These are phyloP conservation scores for Ascochyta viciae-villosae DNA, from an alignment of 2,329 filamentous ascomycete genomes.

Conservation along the genomic window DNA sequence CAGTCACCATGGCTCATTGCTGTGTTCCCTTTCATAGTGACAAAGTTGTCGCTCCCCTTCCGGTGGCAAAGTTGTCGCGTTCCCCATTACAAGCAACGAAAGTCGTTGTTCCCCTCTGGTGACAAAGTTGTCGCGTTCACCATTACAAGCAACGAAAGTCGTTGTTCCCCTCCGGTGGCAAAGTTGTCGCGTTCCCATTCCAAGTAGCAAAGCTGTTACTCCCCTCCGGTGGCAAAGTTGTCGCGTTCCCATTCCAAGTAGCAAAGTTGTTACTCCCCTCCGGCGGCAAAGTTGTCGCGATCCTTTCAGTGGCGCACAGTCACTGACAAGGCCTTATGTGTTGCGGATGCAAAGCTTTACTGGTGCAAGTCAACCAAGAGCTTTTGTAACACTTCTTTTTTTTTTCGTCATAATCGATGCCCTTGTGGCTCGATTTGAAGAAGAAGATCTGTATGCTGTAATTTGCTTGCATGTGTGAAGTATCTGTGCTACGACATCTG, in stretches of 20 bases:
- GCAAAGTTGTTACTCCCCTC: not conserved
- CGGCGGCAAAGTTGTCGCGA: too few relatives aligned
- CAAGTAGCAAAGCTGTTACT: not conserved
- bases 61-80: too few relatives aligned
- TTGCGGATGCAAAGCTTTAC: not conserved
- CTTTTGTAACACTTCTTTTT: not conserved
- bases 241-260: too few relatives aligned
- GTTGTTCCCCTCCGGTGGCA: too few relatives aligned
- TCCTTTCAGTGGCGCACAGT: too few relatives aligned
- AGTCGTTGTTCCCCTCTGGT: too few relatives aligned
- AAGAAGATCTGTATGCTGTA: not conserved
- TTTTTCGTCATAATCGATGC: not conserved
- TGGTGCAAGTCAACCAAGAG: not conserved
- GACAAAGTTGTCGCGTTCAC: too few relatives aligned
- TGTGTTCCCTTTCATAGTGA: not conserved
- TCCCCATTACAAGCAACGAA: too few relatives aligned
- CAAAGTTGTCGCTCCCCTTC: not conserved
- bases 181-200: too few relatives aligned
- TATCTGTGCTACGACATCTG: not conserved
- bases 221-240: too few relatives aligned
- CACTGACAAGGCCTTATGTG: not conserved
- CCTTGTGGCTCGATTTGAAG: not conserved
- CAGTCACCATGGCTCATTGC: too few relatives aligned
- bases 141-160: too few relatives aligned
- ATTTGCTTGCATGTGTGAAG: not conserved